These are phyloP conservation scores for Ophiostoma quercus DNA, from an alignment of 2,329 filamentous ascomycete species.

Conservation along the genomic window DNA sequence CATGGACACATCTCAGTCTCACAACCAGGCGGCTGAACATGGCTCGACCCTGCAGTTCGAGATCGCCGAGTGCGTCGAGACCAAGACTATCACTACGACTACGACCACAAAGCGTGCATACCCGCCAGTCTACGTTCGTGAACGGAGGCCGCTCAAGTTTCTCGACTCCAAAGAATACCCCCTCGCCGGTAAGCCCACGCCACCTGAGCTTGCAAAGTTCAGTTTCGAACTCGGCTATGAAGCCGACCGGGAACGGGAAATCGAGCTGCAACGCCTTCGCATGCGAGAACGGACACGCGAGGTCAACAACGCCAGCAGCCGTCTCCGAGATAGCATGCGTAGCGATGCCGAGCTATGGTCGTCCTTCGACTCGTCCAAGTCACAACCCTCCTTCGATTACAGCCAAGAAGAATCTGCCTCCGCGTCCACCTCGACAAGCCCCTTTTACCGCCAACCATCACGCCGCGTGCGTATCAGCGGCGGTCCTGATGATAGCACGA, in stretches of 20 bases:
- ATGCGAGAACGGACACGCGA: not conserved
- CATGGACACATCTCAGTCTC: not conserved
- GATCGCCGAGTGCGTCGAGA: constrained; percentile 61
- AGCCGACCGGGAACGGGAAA: constrained; percentile 34
- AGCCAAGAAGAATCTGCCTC: constrained; percentile 22
- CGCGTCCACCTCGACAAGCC: not conserved
- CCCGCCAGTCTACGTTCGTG: constrained; percentile 74
- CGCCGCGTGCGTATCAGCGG: constrained; percentile 11
- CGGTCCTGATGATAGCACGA: constrained; percentile 24
- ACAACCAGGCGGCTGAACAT: constrained; percentile 21
- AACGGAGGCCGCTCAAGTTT: constrained; percentile 62
- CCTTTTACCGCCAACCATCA: constrained; percentile 12
- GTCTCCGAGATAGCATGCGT: not conserved
- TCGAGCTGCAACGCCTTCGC: not conserved
- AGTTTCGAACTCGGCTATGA: constrained; percentile 63
- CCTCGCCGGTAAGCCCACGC: constrained; percentile 75
- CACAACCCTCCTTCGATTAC: constrained; percentile 18
- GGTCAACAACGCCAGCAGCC: constrained; percentile 33
- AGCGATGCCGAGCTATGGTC: constrained; percentile 27
- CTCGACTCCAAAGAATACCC: constrained; percentile 89
- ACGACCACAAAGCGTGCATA: constrained; percentile 82
- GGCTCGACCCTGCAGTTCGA: constrained; percentile 47
- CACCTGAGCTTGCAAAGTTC: constrained; percentile 70
- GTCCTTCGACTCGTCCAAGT: constrained; percentile 26
- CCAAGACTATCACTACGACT: constrained; percentile 77